These are phyloP conservation scores for Gonapodya prolifera DNA, from an alignment of 192 early-diverging fungal genomes.

Conservation along the genomic window DNA sequence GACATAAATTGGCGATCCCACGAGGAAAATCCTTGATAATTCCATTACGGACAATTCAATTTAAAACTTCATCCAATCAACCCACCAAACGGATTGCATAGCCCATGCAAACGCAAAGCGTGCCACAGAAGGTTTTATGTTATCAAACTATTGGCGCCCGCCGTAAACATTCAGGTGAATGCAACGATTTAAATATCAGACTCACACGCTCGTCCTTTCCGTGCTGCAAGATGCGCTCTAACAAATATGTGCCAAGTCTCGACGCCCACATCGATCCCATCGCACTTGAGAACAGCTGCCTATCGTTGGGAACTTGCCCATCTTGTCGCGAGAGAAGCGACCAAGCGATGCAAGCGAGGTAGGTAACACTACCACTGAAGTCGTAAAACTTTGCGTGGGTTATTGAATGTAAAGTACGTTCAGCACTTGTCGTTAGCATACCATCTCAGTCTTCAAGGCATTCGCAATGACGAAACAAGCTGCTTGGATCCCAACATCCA, in stretches of 20 bases:
- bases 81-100: neutral
- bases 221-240: neutral
- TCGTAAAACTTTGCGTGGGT: neutral
- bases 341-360: neutral
- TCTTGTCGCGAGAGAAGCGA: neutral
- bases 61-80: neutral
- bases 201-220: neutral
- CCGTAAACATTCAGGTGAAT: neutral
- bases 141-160: neutral
- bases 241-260: neutral
- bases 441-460: neutral
- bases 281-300: neutral
- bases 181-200: neutral
- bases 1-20: neutral
- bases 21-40: neutral
- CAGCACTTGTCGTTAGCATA: neutral
- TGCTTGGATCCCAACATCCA: constrained; percentile 1
- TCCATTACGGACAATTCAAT: neutral
- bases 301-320: neutral
- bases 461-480: neutral
- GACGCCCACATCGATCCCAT: neutral
- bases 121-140: neutral
- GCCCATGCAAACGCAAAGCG: neutral
- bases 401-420: neutral
- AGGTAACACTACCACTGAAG: neutral